These are phyloP conservation scores for Kazachstania bromeliacearum DNA, from an alignment of 805 yeast genomes.

Conservation along the genomic window DNA sequence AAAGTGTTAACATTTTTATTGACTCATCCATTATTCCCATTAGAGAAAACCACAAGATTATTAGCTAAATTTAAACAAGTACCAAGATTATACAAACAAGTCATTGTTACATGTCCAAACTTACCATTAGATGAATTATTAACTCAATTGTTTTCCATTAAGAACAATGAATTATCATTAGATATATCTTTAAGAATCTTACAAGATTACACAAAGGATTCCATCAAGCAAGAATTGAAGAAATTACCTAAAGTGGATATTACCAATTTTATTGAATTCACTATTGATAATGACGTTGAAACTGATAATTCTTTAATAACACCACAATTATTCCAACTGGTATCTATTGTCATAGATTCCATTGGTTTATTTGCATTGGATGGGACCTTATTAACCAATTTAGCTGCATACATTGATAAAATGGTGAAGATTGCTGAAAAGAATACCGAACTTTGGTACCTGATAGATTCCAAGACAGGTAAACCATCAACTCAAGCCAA, in stretches of 20 bases:
- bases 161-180: slow-evolving; percentile 53
- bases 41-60: slow-evolving; percentile 43
- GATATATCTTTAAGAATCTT: slow-evolving; percentile 60
- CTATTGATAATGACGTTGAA: slow-evolving; percentile 19
- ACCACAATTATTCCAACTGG: slow-evolving; percentile 24
- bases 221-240: slow-evolving; percentile 41
- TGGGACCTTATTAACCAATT: slow-evolving; percentile 15
- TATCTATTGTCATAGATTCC: slow-evolving; percentile 27
- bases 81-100: slow-evolving; percentile 68
- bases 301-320: slow-evolving; percentile 6
- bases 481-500: slow-evolving; percentile 3
- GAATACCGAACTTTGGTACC: slow-evolving; percentile 24
- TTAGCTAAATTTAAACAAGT: slow-evolving; percentile 42
- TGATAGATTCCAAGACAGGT: slow-evolving; percentile 17
- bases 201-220: slow-evolving; percentile 53
- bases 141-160: slow-evolving; percentile 45
- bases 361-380: slow-evolving; percentile 29
- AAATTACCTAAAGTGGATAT: slow-evolving; percentile 25
- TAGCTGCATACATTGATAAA: slow-evolving; percentile 19
- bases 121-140: slow-evolving; percentile 56
- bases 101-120: slow-evolving; percentile 69
- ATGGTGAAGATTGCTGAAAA: slow-evolving; percentile 23
- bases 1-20: slow-evolving; percentile 61
- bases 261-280: slow-evolving; percentile 27
- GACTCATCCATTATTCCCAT: slow-evolving; percentile 83